Base-by-base conservation (phyloP, 1,139 yeast species). In the Kodamaea sp. region DNA sequence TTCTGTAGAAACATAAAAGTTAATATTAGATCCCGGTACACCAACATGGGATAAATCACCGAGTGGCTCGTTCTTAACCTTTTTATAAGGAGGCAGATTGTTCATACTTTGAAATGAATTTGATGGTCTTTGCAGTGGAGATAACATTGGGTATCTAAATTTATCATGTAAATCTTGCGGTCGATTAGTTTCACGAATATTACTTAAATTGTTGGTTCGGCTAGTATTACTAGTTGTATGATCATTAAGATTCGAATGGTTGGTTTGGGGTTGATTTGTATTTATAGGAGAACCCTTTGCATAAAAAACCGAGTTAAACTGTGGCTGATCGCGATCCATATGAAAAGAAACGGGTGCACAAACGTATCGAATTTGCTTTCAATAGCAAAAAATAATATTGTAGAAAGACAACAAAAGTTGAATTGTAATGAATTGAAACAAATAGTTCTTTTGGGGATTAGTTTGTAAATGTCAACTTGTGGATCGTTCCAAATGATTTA, bases 261-360 rank as follows among this genome's bases (percentile, higher is more conserved):
- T 15, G 4, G 20, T 15, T 15, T 15, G 20, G 20, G 20, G 20
- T 15, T 15, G 20, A 15, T 11, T 24, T 25, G 24, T 25, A 29
- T 35, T 29, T n/a, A 29, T 28, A 22, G 9, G 27, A 8, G 10
- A 8, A 24, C 35, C 37, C 39, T 35, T 35, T 15, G 34, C 39
- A 30, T 40, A 40, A 34, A 39, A 35, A 31, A 43, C 34, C 36
- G 36, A 27, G 23, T 38, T 41, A 36, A 45, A 48, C 48, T 48
- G 52, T 48, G 52, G 52, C 51, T 45, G 41, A 35, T 47, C 40
- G 24, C 38, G 47, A 33, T 40, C 48, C 51, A 47, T 47, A 38
- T 10, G 20, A 15, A 15, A 15, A 15, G 20, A 15, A 15, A 15
- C 20, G 20, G 20, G 20, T 15, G 20, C 20, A 15, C 20, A 15